Evolutionary conservation across 2,329 filamentous ascomycete genomes (phyloP).

Genomic region (Penicillium sp.): DNA sequence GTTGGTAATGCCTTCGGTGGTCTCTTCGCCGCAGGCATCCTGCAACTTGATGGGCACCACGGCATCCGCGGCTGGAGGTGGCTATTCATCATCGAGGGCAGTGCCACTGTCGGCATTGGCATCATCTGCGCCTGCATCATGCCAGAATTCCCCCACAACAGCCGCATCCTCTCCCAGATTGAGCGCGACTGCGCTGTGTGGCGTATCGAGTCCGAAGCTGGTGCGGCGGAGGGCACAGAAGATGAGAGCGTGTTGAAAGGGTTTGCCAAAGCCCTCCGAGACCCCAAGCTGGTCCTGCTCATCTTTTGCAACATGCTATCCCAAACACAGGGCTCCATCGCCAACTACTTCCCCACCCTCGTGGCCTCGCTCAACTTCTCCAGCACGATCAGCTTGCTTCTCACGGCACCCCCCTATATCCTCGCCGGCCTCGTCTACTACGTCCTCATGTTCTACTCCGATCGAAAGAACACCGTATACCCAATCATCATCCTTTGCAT

Average conservation of each 20-base stretch:
- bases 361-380: slow-evolving; percentile 24
- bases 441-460: slow-evolving; percentile 39
- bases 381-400: slow-evolving; percentile 44
- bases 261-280: slow-evolving; percentile 33
- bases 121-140: slow-evolving; percentile 38
- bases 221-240: slow-evolving; percentile 41
- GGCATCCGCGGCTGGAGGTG: slow-evolving; percentile 28
- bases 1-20: slow-evolving; percentile 31
- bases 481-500: slow-evolving; percentile 40
- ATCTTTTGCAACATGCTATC: slow-evolving; percentile 44
- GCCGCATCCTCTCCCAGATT: slow-evolving; percentile 29
- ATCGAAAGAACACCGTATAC: slow-evolving; percentile 39
- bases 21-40: slow-evolving; percentile 29
- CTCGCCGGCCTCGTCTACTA: slow-evolving; percentile 42
- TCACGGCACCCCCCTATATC: slow-evolving; percentile 51
- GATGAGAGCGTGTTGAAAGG: slow-evolving; percentile 29
- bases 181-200: slow-evolving; percentile 27
- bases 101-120: slow-evolving; percentile 29
- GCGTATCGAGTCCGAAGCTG: slow-evolving; percentile 37
- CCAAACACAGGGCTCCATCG: slow-evolving; percentile 38
- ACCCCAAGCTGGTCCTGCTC: slow-evolving; percentile 41
- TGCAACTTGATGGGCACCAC: slow-evolving; percentile 25
- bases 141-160: slow-evolving; percentile 45
- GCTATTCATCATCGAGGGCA: slow-evolving; percentile 34
- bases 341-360: slow-evolving; percentile 30